Evolutionary conservation across 495 filamentous ascomycete species (phyloP).

Genomic region (Trichoderma parareesei): DNA sequence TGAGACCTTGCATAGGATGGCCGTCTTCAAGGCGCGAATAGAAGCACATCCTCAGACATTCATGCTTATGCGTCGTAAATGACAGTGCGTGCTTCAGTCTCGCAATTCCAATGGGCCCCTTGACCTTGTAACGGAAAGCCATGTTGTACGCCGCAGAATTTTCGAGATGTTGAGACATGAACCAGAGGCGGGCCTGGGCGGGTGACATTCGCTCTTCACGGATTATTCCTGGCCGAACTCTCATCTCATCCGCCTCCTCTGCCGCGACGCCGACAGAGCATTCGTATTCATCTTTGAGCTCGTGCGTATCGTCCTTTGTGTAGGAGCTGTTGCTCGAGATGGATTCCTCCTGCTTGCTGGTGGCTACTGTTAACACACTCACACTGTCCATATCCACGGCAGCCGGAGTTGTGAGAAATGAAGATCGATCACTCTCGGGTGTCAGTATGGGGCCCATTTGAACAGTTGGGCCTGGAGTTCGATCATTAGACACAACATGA

Average conservation of each 20-base stretch:
- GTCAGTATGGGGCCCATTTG: no score
- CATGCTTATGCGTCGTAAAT: conserved; percentile 28
- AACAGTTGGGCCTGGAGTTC: no score
- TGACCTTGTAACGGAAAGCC: conserved; percentile 18
- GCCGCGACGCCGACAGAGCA: no score
- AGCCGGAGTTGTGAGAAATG: not conserved
- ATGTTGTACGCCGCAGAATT: conserved; percentile 32
- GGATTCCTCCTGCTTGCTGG: no score
- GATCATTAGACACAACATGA: no score
- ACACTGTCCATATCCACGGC: no score
- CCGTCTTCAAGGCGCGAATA: conserved; percentile 12
- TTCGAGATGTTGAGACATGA: conserved; percentile 25
- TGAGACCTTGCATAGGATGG: conserved; percentile 14
- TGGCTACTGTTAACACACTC: no score
- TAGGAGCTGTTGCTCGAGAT: no score
- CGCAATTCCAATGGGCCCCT: conserved; percentile 18
- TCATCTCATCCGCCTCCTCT: no score
- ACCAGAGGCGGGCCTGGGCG: conserved; percentile 42
- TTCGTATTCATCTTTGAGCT: no score
- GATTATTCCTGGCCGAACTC: no score
- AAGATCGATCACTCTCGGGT: not conserved
- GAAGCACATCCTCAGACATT: conserved; percentile 32
- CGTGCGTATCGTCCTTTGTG: no score
- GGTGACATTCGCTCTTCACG: conserved; percentile 17
- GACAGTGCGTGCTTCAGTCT: conserved; percentile 27